Percentiles rank a stretch among this genome's conserved stretches.
Evolutionary conservation across 2,329 filamentous ascomycete species (phyloP).

Genomic region (Sphaerulina musiva): DNA sequence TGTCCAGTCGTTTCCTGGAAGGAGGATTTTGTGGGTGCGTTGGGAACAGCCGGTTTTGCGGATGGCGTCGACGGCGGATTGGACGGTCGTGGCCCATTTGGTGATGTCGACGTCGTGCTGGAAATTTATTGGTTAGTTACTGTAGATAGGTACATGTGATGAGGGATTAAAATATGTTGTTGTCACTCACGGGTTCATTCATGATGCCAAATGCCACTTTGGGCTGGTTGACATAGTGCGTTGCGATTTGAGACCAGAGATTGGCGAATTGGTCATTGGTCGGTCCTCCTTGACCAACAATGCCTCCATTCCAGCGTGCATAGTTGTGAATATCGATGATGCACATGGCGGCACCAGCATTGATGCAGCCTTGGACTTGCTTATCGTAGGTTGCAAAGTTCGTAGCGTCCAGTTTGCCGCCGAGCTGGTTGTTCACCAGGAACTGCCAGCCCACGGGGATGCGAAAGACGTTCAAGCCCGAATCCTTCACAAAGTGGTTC

Average conservation of each 20-base stretch:
- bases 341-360: slow-evolving; percentile 34
- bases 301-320: slow-evolving; percentile 47
- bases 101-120: slow-evolving; percentile 41
- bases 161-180: neutral
- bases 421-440: slow-evolving; percentile 26
- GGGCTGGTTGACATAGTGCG: slow-evolving; percentile 49
- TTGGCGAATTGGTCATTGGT: slow-evolving; percentile 52
- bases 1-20: slow-evolving; percentile 54
- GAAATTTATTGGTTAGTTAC: neutral
- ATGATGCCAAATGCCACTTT: slow-evolving; percentile 60
- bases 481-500: slow-evolving; percentile 51
- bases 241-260: slow-evolving; percentile 52
- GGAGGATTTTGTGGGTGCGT: slow-evolving; percentile 55
- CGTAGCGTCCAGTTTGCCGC: slow-evolving; percentile 24
- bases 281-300: slow-evolving; percentile 61
- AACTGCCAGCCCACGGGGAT: slow-evolving; percentile 43
- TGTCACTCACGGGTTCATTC: slow-evolving; percentile 51
- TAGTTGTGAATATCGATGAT: slow-evolving; percentile 33
- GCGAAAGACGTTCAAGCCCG: slow-evolving; percentile 52
- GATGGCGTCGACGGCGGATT: slow-evolving; percentile 59
- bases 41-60: slow-evolving; percentile 47
- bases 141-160: no score
- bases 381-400: slow-evolving; percentile 28
- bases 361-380: slow-evolving; percentile 29
- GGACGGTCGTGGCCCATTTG: slow-evolving; percentile 55